Evolutionary conservation across 257 asterid species (phyloP).

Genomic region (Capsicum baccatum): DNA sequence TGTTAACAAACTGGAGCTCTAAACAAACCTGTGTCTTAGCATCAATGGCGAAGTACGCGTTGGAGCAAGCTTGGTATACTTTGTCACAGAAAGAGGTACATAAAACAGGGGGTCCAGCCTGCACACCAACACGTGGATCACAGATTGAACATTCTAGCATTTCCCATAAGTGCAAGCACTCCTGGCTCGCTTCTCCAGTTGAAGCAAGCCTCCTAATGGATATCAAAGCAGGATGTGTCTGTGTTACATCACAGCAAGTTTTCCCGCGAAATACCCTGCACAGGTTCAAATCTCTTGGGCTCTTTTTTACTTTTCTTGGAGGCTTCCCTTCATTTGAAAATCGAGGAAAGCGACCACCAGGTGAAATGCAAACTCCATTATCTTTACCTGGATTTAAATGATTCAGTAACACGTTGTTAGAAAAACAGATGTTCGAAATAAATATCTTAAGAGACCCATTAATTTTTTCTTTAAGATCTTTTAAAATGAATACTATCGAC

Average conservation of each 20-base stretch:
- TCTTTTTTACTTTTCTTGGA: conserved; percentile 81
- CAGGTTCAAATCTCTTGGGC: conserved; percentile 78
- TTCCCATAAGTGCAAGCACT: conserved; percentile 96
- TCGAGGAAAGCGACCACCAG: conserved; percentile 88
- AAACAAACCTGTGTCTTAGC: conserved; percentile 79
- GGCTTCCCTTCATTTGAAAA: conserved; percentile 80
- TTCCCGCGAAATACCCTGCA: conserved; percentile 90
- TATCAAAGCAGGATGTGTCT: conserved; percentile 86
- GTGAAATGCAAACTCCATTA: conserved; percentile 79
- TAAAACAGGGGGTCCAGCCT: conserved; percentile 76
- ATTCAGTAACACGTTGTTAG: not conserved
- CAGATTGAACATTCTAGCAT: conserved; percentile 90
- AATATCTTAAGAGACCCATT: not conserved
- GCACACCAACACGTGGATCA: conserved; percentile 86
- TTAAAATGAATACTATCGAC: not conserved
- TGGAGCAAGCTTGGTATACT: conserved; percentile 77
- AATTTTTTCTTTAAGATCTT: conserved; percentile 5
- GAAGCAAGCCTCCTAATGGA: conserved; percentile 86
- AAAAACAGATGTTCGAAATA: not conserved
- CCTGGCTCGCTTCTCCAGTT: conserved; percentile 94
- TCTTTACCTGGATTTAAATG: conserved; percentile 60
- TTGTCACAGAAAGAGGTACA: conserved; percentile 84
- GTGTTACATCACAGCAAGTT: conserved; percentile 91
- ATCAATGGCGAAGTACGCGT: conserved; percentile 84
- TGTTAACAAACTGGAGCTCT: conserved; percentile 21